Evolutionary conservation across 176 grass and related monocot species (phyloP).

Genomic region (Cenchrus americanus): DNA sequence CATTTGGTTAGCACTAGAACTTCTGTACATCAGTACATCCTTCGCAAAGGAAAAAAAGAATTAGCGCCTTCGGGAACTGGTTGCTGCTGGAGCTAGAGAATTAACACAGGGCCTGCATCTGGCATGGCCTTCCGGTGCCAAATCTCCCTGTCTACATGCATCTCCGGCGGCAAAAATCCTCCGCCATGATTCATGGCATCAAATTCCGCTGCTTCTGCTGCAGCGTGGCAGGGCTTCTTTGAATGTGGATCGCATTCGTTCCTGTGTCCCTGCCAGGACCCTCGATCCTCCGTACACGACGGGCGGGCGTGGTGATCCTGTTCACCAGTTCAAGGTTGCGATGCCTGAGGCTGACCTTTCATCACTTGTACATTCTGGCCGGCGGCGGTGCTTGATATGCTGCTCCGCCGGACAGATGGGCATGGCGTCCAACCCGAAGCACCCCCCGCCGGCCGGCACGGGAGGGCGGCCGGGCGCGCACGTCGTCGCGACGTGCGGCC

Average conservation of each 20-base stretch:
- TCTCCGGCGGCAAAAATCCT: neutral
- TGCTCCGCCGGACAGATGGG: neutral
- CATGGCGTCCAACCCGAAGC: no score
- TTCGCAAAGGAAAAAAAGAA: no score
- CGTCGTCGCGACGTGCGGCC: neutral
- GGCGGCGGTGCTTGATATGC: neutral
- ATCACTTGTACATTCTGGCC: neutral
- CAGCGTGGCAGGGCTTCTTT: neutral
- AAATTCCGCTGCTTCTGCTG: neutral
- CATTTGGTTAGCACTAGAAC: no score
- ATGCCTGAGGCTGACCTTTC: no score
- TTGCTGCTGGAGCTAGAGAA: no score
- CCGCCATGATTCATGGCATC: constrained; percentile 1
- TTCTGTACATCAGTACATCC: no score
- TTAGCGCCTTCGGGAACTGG: no score
- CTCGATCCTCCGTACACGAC: no score
- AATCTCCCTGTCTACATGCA: neutral
- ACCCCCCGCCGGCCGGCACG: neutral
- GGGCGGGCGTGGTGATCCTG: no score
- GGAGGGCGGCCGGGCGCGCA: neutral
- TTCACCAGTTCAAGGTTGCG: no score
- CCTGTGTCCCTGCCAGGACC: no score
- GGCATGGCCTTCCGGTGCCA: neutral
- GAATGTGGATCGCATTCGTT: neutral
- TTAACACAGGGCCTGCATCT: neutral